Evolutionary conservation across 2,329 filamentous ascomycete genomes (phyloP), one percentile per base, ranked within the genome.

Genomic region (Epichloe gansuensis): DNA sequence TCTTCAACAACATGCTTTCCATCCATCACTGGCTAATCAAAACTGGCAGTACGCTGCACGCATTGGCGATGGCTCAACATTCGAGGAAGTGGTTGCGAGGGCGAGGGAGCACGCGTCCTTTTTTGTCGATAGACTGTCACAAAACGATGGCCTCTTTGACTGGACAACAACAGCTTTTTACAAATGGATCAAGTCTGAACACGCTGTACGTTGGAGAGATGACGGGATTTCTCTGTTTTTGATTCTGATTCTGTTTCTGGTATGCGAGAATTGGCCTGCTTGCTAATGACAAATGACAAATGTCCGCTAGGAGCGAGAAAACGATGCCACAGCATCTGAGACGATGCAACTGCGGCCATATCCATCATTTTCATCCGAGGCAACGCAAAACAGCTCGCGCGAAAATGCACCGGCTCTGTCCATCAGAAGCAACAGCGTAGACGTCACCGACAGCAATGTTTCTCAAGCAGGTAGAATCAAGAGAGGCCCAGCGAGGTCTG

Each of bases 61-160:
- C 47, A 64, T 73, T 17, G 78, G 78, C 12, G 75, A 80, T 54
- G 77, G 77, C 8, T 67, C 71, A 34, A 72, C 76, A 1, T 63
- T 73, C 5, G 66, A 73, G 27, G 77, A 81, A 51, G 74, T 74
- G 1, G 62, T 71, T 8, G 61, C 68, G 15, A 68, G 73, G 27
- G 76, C 74, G 50, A 58, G 68, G 38, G 69, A 73, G 17, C 75
- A 80, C 54, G 74, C 73, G 1, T 60, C 68, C 1, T 80, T 80
- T 54, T 63, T 82, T 2, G 66, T 78, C 12, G 68, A 69, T 4
- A 77, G 81, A 52, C 75, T 79, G 46, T 60, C 67, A 2, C 72
- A 72, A 48, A 71, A 71, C 25, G 53, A 56, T 4, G 51, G 49
- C 2, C 58, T 61, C 0, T 62, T 72, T 27, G 63, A 68, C 38